These are phyloP conservation scores for Tricladium varicosporioides DNA, from an alignment of 2,329 filamentous ascomycete genomes.

Conservation along the genomic window DNA sequence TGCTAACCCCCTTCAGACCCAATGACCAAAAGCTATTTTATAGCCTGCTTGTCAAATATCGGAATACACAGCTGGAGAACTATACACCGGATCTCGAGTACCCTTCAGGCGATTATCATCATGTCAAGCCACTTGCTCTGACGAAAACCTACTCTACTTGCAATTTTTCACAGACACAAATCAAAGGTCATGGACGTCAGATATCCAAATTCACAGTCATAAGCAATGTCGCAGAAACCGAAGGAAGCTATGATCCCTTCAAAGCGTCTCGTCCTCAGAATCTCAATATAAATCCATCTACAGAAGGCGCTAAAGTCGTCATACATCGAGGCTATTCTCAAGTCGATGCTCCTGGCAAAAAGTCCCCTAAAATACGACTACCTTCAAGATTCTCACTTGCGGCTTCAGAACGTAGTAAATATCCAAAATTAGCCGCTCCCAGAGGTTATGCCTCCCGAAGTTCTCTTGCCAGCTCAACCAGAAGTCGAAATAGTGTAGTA, in stretches of 20 bases:
- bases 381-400: constrained; percentile 13
- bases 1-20: constrained; percentile 45
- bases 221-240: constrained; percentile 51
- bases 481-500: constrained; percentile 37
- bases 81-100: constrained; percentile 79
- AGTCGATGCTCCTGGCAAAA: neutral
- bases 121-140: constrained; percentile 59
- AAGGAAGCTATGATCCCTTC: constrained; percentile 83
- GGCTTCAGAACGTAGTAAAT: constrained; percentile 11
- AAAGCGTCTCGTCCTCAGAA: constrained; percentile 53
- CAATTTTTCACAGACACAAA: constrained; percentile 50
- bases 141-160: constrained; percentile 61
- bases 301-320: constrained; percentile 28
- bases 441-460: constrained; percentile 42
- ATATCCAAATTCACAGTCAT: constrained; percentile 65
- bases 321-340: constrained; percentile 24
- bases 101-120: constrained; percentile 89
- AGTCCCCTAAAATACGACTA: neutral
- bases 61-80: constrained; percentile 81
- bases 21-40: constrained; percentile 97
- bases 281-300: constrained; percentile 44
- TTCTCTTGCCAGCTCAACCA: constrained; percentile 45
- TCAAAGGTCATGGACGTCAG: constrained; percentile 49
- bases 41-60: constrained; percentile 76
- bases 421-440: constrained; percentile 18